Conservation (phyloP, 2,329 filamentous ascomycete species). For the Periconia macrospinosa region DNA sequence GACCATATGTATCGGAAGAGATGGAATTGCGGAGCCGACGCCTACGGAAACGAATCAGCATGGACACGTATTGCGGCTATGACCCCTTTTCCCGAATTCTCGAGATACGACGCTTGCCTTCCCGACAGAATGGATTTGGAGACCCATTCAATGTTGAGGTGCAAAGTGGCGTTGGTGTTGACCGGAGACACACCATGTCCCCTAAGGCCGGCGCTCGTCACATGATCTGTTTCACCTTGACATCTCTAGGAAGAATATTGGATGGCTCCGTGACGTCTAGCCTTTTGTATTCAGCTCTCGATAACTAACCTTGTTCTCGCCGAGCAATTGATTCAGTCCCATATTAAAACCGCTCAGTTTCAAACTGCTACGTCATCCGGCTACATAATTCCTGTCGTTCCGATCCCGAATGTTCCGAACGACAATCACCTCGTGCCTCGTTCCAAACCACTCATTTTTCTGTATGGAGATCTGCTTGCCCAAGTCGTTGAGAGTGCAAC, state of each 20-base stretch:
- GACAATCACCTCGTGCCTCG: no score
- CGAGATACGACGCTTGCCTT: conserved; percentile 16
- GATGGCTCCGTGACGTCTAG: neutral
- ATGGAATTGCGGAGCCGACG: conserved; percentile 23
- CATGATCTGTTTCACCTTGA: neutral
- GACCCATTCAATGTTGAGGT: conserved; percentile 19
- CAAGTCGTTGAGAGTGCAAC: no score
- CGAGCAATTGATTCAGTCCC: no score
- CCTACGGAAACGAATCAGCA: conserved; percentile 5
- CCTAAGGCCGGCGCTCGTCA: neutral
- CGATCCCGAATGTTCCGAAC: no score
- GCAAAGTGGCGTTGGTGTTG: neutral
- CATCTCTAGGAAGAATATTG: neutral
- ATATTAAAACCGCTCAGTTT: no score
- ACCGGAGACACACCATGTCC: neutral
- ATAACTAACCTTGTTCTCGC: neutral
- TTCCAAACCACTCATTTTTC: no score
- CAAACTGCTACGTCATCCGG: no score
- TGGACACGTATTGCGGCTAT: conserved; percentile 10
- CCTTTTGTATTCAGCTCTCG: neutral
- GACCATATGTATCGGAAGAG: conserved; percentile 11
- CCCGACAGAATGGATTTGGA: conserved; percentile 17
- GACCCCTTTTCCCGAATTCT: conserved; percentile 21
- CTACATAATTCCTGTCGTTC: no score
- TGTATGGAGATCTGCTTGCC: no score